Evolutionary conservation across 345 rosid genomes (phyloP).

Genomic region (Eucalyptus albens): DNA sequence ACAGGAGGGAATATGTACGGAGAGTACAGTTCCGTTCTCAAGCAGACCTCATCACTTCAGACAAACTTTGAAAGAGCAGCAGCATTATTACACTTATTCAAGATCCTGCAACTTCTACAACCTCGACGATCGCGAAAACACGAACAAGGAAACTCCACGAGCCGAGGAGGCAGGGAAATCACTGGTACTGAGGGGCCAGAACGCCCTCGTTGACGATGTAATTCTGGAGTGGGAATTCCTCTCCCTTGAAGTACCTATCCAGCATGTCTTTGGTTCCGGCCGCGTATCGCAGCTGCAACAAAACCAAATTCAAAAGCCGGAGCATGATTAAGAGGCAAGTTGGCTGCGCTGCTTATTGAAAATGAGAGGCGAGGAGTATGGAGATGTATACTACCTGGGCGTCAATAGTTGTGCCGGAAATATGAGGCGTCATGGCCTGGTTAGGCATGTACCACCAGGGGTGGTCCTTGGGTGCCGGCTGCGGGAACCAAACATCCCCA

Average conservation of each 20-base stretch:
- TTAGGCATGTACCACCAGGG: slow-evolving; percentile 99
- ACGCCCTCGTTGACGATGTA: slow-evolving; percentile 81
- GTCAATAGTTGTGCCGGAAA: slow-evolving; percentile 93
- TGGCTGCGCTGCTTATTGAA: neutral
- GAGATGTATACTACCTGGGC: slow-evolving; percentile 38
- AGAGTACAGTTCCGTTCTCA: neutral
- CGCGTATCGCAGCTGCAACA: slow-evolving; percentile 63
- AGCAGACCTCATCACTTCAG: neutral
- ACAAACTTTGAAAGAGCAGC: neutral
- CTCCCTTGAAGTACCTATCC: slow-evolving; percentile 79
- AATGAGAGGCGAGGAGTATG: neutral
- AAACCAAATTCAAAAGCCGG: neutral
- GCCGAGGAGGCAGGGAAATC: neutral
- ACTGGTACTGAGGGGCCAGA: slow-evolving; percentile 72
- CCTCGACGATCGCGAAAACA: neutral
- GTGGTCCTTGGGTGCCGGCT: slow-evolving; percentile 93
- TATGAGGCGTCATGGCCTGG: slow-evolving; percentile 96
- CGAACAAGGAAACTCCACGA: neutral
- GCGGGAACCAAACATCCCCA: slow-evolving; percentile 92
- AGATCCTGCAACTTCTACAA: neutral
- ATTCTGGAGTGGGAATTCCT: slow-evolving; percentile 61
- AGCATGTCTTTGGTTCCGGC: slow-evolving; percentile 92
- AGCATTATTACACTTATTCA: neutral
- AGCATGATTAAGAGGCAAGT: neutral
- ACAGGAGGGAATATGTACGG: neutral